Base-by-base conservation (phyloP, 192 early-diverging fungal species). In the Coemansia biformis region DNA sequence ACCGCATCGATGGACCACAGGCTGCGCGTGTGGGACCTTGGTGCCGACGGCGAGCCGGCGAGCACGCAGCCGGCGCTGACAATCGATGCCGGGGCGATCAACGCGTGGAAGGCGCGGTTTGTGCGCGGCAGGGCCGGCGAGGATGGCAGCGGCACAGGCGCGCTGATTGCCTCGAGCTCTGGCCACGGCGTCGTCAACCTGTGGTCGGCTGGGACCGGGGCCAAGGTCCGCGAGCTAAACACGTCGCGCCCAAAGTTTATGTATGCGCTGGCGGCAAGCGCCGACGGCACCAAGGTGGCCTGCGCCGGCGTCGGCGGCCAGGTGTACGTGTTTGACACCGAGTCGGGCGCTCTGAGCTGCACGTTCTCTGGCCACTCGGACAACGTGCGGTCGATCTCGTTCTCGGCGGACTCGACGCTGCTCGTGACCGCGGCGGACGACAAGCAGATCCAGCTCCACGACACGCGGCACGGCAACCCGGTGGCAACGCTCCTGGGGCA, bases 1-100 rank as follows among this genome's bases (percentile, higher is more conserved):
- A 66, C 71, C n/a, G 58, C 71, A 19, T 67, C 63, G 6, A 74
- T 74, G 71, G 71, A 74, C 59, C 60, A 62, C 51, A 66, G 54
- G 26, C 38, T 74, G 40, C 64, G 64, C 1, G 38, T 74, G 38
- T 74, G 71, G 71, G 38, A 62, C 39, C 49, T 74, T 12, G 39
- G 34, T 35, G 21, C 30, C 10, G 12, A 18, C 13, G 45, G 43
- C 22, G 23, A 16, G 10, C 33, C 9, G 26, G 8, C 17, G 15
- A 15, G 43, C 21, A 21, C 38, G 15, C 40, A 34, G 22, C 68
- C 68, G 10, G 23, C 41, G 5, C 29, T 60, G 48, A 37, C 44
- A 12, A 60, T 72, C 12, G 62, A 72, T 26, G 57, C 68, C 0
- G 57, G 51, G 3, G 33, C 56, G 8, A 72, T 64, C 17, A 60